Percentiles rank a stretch among this genome's conserved stretches.
Conservation (phyloP, 2,329 filamentous ascomycete genomes). For the Stagonosporopsis rhizophila region DNA sequence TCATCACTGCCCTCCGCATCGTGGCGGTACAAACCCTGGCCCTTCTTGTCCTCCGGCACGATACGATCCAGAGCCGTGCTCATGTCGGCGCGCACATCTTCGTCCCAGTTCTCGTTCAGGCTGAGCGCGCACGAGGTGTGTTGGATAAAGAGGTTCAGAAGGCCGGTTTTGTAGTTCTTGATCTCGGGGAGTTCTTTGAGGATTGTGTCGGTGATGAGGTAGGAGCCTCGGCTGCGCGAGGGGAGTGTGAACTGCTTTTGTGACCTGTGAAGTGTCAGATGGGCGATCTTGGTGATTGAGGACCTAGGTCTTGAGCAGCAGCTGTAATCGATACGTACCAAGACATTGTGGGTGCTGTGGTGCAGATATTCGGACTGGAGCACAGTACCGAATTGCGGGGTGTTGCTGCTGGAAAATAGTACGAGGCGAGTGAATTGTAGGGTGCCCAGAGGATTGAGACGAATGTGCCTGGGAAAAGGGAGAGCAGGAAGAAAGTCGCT, state of each 20-base stretch:
- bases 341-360: constrained; percentile 36
- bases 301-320: neutral
- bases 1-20: constrained; percentile 87
- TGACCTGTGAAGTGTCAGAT: constrained; percentile 47
- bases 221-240: constrained; percentile 78
- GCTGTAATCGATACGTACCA: constrained; percentile 29
- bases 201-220: constrained; percentile 85
- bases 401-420: constrained; percentile 28
- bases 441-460: constrained; percentile 50
- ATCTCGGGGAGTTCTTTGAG: constrained; percentile 78
- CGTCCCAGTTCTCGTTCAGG: constrained; percentile 90
- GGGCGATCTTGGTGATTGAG: neutral
- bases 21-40: constrained; percentile 75
- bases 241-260: constrained; percentile 88
- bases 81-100: constrained; percentile 91
- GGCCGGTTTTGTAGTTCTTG: constrained; percentile 74
- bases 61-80: constrained; percentile 90
- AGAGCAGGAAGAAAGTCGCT: constrained; percentile 57
- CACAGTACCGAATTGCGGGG: constrained; percentile 33
- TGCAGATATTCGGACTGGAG: constrained; percentile 38
- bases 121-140: constrained; percentile 91
- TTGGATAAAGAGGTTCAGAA: constrained; percentile 87
- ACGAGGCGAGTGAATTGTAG: constrained; percentile 37
- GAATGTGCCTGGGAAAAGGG: constrained; percentile 59
- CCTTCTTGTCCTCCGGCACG: constrained; percentile 75